These are phyloP conservation scores for Drechslerella coelobrocha DNA, from an alignment of 2,329 filamentous ascomycete genomes.

Conservation along the genomic window DNA sequence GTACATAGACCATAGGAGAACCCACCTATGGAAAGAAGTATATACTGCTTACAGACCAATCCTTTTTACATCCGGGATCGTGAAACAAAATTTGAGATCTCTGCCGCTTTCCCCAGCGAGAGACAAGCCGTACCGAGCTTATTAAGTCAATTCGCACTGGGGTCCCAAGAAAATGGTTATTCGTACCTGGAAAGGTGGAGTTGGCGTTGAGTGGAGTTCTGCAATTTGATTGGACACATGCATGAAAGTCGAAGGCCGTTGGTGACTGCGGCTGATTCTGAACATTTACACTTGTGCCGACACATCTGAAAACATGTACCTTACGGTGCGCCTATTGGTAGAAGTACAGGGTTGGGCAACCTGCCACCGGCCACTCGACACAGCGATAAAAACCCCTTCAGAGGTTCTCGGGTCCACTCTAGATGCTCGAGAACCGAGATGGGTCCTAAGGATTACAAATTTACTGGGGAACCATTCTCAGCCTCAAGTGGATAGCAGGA, in stretches of 20 bases:
- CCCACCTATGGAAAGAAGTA: neutral
- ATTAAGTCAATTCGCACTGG: neutral
- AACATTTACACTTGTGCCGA: neutral
- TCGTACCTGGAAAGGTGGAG: slow-evolving; percentile 1
- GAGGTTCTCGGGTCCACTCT: no score
- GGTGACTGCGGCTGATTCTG: neutral
- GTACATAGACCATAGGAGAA: neutral
- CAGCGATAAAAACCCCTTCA: no score
- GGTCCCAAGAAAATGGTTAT: neutral
- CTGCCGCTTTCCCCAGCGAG: neutral
- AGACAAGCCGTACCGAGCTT: neutral
- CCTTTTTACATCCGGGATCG: neutral
- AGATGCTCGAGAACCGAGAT: neutral
- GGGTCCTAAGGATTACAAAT: neutral
- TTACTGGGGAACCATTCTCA: neutral
- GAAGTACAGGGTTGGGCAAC: no score
- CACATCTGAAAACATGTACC: neutral
- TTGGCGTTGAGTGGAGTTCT: neutral
- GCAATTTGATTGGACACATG: neutral
- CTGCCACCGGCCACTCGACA: no score
- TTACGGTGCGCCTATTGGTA: neutral
- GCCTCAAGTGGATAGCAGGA: neutral
- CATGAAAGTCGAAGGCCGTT: neutral
- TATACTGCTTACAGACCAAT: neutral
- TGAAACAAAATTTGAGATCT: slow-evolving; percentile 1